A percentile compares a stretch with the other conserved stretches of the same genome.
phyloP scores from a whole-genome alignment of 441 rosid genomes.

The Erodium texanum region DNA sequence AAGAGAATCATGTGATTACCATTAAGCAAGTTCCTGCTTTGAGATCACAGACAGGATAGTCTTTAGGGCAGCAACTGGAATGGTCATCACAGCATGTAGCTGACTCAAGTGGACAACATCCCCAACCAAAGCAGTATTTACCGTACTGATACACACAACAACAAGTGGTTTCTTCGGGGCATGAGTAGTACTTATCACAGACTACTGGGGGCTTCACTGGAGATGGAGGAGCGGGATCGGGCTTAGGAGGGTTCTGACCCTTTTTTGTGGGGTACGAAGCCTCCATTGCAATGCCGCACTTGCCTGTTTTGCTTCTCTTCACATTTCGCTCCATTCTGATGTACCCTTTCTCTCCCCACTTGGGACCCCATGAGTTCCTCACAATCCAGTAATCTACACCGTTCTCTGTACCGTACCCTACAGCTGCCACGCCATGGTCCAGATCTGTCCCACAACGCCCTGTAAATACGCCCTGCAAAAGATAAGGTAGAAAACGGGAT shows the following conservation, averaged over 20 bases:
- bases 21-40: slow-evolving; percentile 28
- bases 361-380: slow-evolving; percentile 56
- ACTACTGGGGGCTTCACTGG: slow-evolving; percentile 38
- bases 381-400: slow-evolving; percentile 59
- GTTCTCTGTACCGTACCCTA: slow-evolving; percentile 56
- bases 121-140: slow-evolving; percentile 50
- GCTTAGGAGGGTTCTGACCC: slow-evolving; percentile 48
- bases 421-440: slow-evolving; percentile 54
- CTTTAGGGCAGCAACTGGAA: slow-evolving; percentile 42
- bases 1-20: slow-evolving; percentile 19
- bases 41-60: slow-evolving; percentile 31
- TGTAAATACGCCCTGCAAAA: slow-evolving; percentile 45
- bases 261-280: slow-evolving; percentile 60
- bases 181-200: slow-evolving; percentile 46
- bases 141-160: slow-evolving; percentile 45
- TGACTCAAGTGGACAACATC: slow-evolving; percentile 55
- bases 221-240: slow-evolving; percentile 48
- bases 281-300: slow-evolving; percentile 59
- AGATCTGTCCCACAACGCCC: slow-evolving; percentile 44
- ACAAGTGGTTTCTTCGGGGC: slow-evolving; percentile 44
- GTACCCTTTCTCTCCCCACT: slow-evolving; percentile 64
- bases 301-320: slow-evolving; percentile 28
- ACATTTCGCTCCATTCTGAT: slow-evolving; percentile 48
- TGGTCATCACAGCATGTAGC: slow-evolving; percentile 54
- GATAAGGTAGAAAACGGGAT: neutral